Evolutionary conservation across 768 basidiomycete genomes (phyloP), one percentile per base, ranked within the genome.

Genomic region (Candolleomyces aberdarensis): DNA sequence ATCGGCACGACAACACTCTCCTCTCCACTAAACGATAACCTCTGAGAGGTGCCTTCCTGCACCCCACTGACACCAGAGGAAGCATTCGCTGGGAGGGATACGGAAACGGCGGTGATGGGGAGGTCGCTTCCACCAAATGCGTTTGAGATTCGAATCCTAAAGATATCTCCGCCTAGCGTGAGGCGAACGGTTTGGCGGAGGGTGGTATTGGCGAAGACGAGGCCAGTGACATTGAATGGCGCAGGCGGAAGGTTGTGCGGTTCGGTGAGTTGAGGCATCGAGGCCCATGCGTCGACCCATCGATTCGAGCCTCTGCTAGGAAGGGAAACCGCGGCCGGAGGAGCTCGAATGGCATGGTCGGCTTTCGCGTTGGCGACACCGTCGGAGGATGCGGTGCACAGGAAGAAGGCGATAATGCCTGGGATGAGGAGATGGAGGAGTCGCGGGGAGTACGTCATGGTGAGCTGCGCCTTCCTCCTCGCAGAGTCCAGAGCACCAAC

Each of bases 131-230:
- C 65, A 3, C 81, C 81, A 60, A 84, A 84, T 14, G 72, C 76
- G 65, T 84, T 84, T 55, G 80, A 81, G 57, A 84, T 70, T 32
- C 77, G 75, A 19, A 84, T 52, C 29, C 81, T 78, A 61, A 83
- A 76, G 26, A 72, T 70, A 9, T 70, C 61, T 15, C 73, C 76
- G 20, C 72, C 76, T 54, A 78, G 65, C 7, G 79, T 75, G 60
- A 78, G 73, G 59, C 79, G 78, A 5, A 84, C 62, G 3, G 81
- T 83, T 65, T 83, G 81, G 0, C 82, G 79, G 61, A 84, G 73
- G 17, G 81, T 82, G 13, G 76, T 69, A 65, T 84, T 78, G 57
- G 61, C 60, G 67, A 83, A 82, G 40, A 82, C 78, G 29, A 62
- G 58, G 19, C 62, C 66, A 17, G 65, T 62, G 50, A 64, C 56